Conservation (phyloP, 208 protist species). For the Trypanosoma boissoni region DNA sequence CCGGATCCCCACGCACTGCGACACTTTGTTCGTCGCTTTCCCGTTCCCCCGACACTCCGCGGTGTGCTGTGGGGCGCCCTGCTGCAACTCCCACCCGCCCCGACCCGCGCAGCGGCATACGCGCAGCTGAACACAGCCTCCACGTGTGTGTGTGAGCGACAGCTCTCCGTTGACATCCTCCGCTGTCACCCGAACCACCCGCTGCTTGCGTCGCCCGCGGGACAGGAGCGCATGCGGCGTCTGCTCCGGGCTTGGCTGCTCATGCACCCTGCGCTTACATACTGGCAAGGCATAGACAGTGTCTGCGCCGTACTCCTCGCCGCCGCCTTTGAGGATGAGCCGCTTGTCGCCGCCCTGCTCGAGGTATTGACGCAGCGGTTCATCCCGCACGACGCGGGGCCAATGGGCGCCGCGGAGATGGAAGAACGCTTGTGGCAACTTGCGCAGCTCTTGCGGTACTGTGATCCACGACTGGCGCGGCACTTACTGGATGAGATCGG, state of each 20-base stretch:
- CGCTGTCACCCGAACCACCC: constrained; percentile 94
- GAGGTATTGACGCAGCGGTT: constrained; percentile 75
- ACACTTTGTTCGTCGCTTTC: constrained; percentile 6
- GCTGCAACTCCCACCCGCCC: constrained; percentile 57
- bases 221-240: constrained; percentile 63
- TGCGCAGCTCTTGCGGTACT: constrained; percentile 66
- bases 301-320: constrained; percentile 86
- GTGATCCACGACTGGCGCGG: constrained; percentile 84
- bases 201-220: constrained; percentile 66
- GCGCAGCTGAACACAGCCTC: constrained; percentile 20
- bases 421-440: constrained; percentile 70
- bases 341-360: constrained; percentile 78
- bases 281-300: constrained; percentile 95
- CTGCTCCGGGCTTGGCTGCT: constrained; percentile 85
- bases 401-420: constrained; percentile 28
- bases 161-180: constrained; percentile 93
- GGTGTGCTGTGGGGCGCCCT: constrained; percentile 88
- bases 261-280: constrained; percentile 46
- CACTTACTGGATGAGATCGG: constrained; percentile 81
- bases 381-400: constrained; percentile 68
- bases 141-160: constrained; percentile 54
- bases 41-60: constrained; percentile 78
- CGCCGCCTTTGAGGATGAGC: constrained; percentile 58
- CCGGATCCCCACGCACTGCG: constrained; percentile 12
- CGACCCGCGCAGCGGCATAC: constrained; percentile 20